Evolutionary conservation across 805 yeast species (phyloP), one percentile per base, ranked within the genome.

Genomic region (Kazachstania viticola): DNA sequence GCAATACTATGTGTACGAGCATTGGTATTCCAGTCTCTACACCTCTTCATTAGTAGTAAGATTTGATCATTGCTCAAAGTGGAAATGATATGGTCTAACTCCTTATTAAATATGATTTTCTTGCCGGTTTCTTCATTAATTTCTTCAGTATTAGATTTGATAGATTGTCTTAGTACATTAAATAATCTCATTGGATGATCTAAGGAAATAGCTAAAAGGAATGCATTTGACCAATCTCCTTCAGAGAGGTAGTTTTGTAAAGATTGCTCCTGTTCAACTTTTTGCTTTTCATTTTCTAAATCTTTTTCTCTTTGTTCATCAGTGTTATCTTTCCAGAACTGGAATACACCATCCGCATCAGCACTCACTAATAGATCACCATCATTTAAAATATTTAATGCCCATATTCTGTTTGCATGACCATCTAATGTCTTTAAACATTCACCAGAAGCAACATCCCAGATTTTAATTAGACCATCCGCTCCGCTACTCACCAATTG

Each of bases 371-470:
- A 67, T 36, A 69, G 67, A 13, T 68, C 69, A 17, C 93, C 88
- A 44, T 77, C 80, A 22, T 72, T 60, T 38, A 72, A 66, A 1
- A 69, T 62, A 34, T 79, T 74, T 33, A 91, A 56, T 0, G 96
- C 81, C 99, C 98, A 91, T 30, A 91, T 83, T 60, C 95, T 75
- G 55, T 88, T 91, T 38, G 76, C 83, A 52, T 91, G 99, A 48
- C 83, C 94, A 58, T 88, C 97, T 30, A 87, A 65, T 0, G 97
- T 88, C 36, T 77, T 74, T 14, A 79, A 57, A 49, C 84, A 72
- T 48, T 91, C 98, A 23, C 84, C 91, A 9, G 71, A 60, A 24
- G 72, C 62, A 32, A 67, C 54, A 48, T 84, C 93, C 98, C 98
- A 91, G 4, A 91, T 62, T 54, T 91, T 88, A 36, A 91, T 69